Evolutionary conservation across 116 monocot species (phyloP), one percentile per base, ranked within the genome.

Genomic region (Cymodocea nodosa): DNA sequence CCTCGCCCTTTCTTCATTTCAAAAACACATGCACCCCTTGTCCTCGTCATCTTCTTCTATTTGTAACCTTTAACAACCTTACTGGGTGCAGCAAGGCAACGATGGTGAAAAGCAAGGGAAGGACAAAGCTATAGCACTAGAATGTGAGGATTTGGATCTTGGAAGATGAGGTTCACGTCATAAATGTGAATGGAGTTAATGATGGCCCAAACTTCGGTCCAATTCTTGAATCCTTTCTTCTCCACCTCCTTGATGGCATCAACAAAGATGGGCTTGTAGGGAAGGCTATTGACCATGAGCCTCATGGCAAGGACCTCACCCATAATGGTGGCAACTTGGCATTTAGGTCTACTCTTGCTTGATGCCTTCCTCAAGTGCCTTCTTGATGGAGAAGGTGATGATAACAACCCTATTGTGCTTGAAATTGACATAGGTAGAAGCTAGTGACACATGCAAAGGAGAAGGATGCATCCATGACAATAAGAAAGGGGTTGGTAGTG

Each of bases 221-320:
- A 66, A 35, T 85, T 95, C 83, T 74, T 80, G 72, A 95, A 87
- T 50, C 90, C 95, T 59, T 90, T 95, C 80, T 90, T 95, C 83
- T 85, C 83, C 15, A 90, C 74, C 74, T 90, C 95, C 77, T 90
- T 95, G 64, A 73, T 23, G 8, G 83, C 84, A 62, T 90, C 79
- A 1, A 85, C 85, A 56, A 87, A 81, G 60, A 95, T 90, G 54
- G 79, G 73, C 50, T 90, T 85, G 3, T 23, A 34, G 0, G 90
- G 82, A n/a, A 95, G 80, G 67, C 95, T 85, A 23, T 95, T 83
- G 6, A 95, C 95, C 68, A 75, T 84, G 66, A 95, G 87, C 16
- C 95, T 82, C 87, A 90, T 81, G 53, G 95, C 90, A 5, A 90
- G 90, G 15, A 95, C 90, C 59, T 95, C 90, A 0, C 85, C 95